Conservation (phyloP, 2,329 filamentous ascomycete species). For the Penicillium janthinellum region DNA sequence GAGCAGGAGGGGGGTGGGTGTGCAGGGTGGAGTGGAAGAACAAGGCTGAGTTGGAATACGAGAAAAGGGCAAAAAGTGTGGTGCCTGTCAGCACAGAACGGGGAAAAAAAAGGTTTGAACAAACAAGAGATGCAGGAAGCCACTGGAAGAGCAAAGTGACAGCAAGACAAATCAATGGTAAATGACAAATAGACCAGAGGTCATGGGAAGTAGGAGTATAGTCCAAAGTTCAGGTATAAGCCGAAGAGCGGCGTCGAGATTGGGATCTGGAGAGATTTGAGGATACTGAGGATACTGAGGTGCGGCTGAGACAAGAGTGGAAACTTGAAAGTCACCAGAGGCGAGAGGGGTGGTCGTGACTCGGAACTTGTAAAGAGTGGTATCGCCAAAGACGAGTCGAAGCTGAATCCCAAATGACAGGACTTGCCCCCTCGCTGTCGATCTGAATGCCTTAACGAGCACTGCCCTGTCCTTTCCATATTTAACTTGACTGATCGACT, state of each 20-base stretch:
- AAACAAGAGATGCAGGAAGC: not conserved
- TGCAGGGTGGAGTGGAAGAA: slow-evolving; percentile 11
- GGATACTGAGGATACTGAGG: not conserved
- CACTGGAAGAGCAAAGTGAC: not conserved
- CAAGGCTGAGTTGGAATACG: slow-evolving; percentile 6
- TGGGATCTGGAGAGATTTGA: not conserved
- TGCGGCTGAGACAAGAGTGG: not conserved
- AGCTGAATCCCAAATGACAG: not conserved
- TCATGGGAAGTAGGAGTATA: not conserved
- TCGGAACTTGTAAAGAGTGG: not conserved
- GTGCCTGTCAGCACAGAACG: not conserved
- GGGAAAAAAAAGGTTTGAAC: not conserved
- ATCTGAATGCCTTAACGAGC: not conserved
- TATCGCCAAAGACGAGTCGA: not conserved
- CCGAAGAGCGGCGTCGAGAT: not conserved
- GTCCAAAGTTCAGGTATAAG: not conserved
- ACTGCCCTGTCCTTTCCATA: not conserved
- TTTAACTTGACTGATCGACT: not conserved
- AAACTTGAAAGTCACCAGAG: not conserved
- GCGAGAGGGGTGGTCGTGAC: not conserved
- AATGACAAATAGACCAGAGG: not conserved
- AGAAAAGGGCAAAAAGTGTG: not conserved
- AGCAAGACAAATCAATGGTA: not conserved
- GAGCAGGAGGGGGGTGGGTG: slow-evolving; percentile 12
- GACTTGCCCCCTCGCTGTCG: not conserved